Evolutionary conservation across 306 rosid genomes (phyloP), one percentile per base, ranked within the genome.

Genomic region (Leucaena leucocephala): DNA sequence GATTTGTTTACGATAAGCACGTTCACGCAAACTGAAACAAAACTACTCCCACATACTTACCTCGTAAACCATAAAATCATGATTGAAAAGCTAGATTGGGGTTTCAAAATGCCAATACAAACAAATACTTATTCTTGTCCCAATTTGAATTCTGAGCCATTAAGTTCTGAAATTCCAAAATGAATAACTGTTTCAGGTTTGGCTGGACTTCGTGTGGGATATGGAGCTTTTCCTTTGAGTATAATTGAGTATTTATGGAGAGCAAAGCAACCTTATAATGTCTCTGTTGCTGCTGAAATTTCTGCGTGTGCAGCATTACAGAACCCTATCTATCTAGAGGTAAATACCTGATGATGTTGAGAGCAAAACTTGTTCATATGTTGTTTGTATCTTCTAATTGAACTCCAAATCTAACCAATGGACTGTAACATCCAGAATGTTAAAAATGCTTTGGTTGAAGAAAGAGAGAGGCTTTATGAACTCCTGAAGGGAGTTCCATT

Each of bases 171-270:
- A 71, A 45, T 84, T 64, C 69, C 63, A 38, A 76, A 76, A 71
- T 72, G 55, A 66, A 36, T 38, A 45, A 57, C 8, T 76, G 34
- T 46, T 81, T 86, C 93, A 93, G 99, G 99, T 84, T 93, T 93
- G 78, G 99, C 99, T 34, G 99, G 99, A 81, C 94, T 93, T 76
- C 97, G 99, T 36, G 99, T 95, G 66, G 99, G 99, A 78, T 95
- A 95, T 78, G 99, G 99, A 86, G 98, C 99, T 58, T 93, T 95
- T 88, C 97, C 99, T 19, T 78, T 83, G 84, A 89, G 93, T 80
- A 84, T 95, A 36, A 93, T 95, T n/a, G 91, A 93, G 84, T 95
- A 84, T 81, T 88, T 91, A 38, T 95, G 99, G 99, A 87, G 98
- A 85, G 99, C 98, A 80, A 93, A 95, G 85, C 99, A 95, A 81